Evolutionary conservation across 495 filamentous ascomycete genomes (phyloP), one percentile per base, ranked within the genome.

Genomic region (Xylaria longipes): DNA sequence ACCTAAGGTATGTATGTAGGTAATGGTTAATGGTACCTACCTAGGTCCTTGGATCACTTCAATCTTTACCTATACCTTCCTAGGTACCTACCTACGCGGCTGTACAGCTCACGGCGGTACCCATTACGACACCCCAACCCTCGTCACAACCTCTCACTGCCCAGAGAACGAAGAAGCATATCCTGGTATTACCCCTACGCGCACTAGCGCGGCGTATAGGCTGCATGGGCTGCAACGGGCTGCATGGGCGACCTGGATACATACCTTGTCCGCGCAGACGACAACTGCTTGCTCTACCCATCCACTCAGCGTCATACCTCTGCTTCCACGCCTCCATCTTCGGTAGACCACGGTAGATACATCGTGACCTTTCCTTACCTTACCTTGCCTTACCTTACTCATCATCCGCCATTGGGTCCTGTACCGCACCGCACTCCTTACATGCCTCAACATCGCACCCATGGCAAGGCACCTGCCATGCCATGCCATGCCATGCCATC

Each of bases 81-180:
- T n/a, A n/a, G n/a, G n/a, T n/a, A n/a, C n/a, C n/a, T n/a, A n/a
- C n/a, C n/a, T n/a, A 7, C 8, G 57, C 57, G 57, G 57, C 57
- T 60, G 60, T 63, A 63, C 37, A 63, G 37, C n/a, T 15, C 20
- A 20, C 20, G 33, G 14, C 58, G 15, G 35, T 43, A 9, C 35
- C 58, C 7, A 45, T 63, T 63, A 63, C 39, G 60, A 45, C 41
- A 46, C 37, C 41, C 57, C 54, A 14, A 73, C 70, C 71, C 72
- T 27, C 41, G 27, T 72, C 68, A 68, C 68, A 63, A 71, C 72
- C 70, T 75, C 75, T 78, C 71, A 78, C 71, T 78, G 76, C 73
- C 73, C 60, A 70, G 70, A 71, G 65, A 78, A 78, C 76, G 76
- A 78, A 70, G 73, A 70, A 70, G 56, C 65, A 50, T 17, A 43